Conservation (phyloP, 2,329 filamentous ascomycete species). For the Penicillium polonicum region DNA sequence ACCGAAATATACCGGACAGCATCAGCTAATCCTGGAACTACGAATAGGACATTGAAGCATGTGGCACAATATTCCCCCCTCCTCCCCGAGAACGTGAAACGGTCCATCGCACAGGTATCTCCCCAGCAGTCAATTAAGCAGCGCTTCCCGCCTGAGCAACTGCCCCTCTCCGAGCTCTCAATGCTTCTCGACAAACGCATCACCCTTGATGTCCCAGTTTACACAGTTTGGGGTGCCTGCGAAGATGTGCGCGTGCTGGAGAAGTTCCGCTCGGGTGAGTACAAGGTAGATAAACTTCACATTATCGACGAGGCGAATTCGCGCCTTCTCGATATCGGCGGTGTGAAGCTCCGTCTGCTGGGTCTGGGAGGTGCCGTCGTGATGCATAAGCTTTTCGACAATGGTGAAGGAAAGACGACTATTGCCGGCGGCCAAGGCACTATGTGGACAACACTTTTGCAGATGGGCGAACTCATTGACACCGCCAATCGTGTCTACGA, state of each 20-base stretch:
- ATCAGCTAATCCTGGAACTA: conserved; percentile 20
- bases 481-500: conserved; percentile 98
- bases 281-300: conserved; percentile 95
- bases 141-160: conserved; percentile 74
- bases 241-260: conserved; percentile 97
- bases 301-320: conserved; percentile 98
- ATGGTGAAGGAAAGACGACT: conserved; percentile 94
- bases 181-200: conserved; percentile 83
- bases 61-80: conserved; percentile 97
- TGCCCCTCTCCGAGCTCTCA: conserved; percentile 89
- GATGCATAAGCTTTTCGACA: conserved; percentile 99
- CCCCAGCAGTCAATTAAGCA: conserved; percentile 72
- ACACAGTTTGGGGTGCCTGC: conserved; percentile 98
- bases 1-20: conserved; percentile 4
- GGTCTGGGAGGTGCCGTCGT: conserved; percentile 94
- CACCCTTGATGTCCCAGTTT: conserved; percentile 92
- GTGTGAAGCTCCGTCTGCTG: conserved; percentile 90
- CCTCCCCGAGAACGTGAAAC: conserved; percentile 72
- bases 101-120: conserved; percentile 65
- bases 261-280: conserved; percentile 95
- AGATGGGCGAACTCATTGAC: conserved; percentile 97
- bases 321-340: conserved; percentile 88
- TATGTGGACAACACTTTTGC: conserved; percentile 98
- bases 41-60: conserved; percentile 83
- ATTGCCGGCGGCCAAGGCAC: conserved; percentile 98